Conservation (phyloP, 331 rosid species). For the Stylosanthes scabra region DNA sequence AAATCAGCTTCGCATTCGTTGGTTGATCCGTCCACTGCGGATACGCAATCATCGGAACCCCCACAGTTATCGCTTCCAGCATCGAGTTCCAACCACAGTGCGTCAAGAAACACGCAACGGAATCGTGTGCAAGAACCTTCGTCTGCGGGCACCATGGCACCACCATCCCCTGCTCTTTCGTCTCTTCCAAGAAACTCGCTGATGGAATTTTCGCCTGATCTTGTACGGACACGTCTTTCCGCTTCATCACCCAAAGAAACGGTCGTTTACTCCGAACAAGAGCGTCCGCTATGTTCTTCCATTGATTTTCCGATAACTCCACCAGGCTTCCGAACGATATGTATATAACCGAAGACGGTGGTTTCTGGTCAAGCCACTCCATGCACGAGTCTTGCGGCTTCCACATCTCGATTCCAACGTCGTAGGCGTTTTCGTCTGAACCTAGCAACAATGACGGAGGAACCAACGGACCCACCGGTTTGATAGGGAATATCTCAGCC, state of each 20-base stretch:
- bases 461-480: slow-evolving; percentile 52
- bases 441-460: slow-evolving; percentile 47
- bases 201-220: slow-evolving; percentile 2
- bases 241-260: slow-evolving; percentile 56
- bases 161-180: slow-evolving; percentile 45
- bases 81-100: slow-evolving; percentile 69
- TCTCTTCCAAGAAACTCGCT: slow-evolving; percentile 36
- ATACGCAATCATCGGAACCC: slow-evolving; percentile 53
- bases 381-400: slow-evolving; percentile 51
- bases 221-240: not conserved
- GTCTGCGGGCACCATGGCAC: slow-evolving; percentile 62
- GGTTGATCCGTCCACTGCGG: slow-evolving; percentile 68
- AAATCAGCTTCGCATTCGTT: slow-evolving; percentile 54
- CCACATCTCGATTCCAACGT: slow-evolving; percentile 55
- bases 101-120: slow-evolving; percentile 55
- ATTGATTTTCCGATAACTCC: slow-evolving; percentile 25
- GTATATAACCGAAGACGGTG: slow-evolving; percentile 52
- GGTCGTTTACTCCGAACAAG: slow-evolving; percentile 26
- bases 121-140: slow-evolving; percentile 46
- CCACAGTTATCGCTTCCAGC: slow-evolving; percentile 50
- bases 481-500: slow-evolving; percentile 36
- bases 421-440: slow-evolving; percentile 38
- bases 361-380: slow-evolving; percentile 51
- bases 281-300: slow-evolving; percentile 51
- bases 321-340: slow-evolving; percentile 56